Evolutionary conservation across 1,284 basidiomycete genomes (phyloP), one percentile per base, ranked within the genome.

Genomic region (Gymnopus androsaceus): DNA sequence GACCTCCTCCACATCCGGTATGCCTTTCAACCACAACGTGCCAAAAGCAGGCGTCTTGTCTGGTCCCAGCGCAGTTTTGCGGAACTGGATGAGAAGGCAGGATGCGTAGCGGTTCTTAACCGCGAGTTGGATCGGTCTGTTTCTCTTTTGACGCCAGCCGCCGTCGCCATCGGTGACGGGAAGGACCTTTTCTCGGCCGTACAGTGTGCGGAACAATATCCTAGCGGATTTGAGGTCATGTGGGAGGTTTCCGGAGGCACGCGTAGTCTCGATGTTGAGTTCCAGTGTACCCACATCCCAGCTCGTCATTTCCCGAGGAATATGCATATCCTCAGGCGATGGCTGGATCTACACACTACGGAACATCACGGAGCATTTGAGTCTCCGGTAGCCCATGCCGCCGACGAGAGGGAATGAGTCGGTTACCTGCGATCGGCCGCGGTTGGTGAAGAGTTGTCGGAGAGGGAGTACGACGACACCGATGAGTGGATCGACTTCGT

Each of bases 201-300:
- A 67, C 15, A 59, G 48, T 59, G 87, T 87, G 57, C 81, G 78
- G 37, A 75, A 60, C 0, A 69, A 62, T 49, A 82, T 72, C 17
- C 85, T 71, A 54, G 80, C 73, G 34, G 76, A 62, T 4, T 68
- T 70, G 40, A 78, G 64, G 62, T 81, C 71, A 0, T 79, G 79
- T 12, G 83, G 81, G 1, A 83, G 70, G 44, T 67, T 60, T 17
- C 63, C 64, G 1, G 67, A 65, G 1, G 69, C 64, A 9, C 68
- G 61, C 9, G 54, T 64, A 2, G 67, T 69, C 9, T 59, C 58
- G 9, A 71, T 65, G 14, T 63, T 63, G 38, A 90, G 70, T 63
- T 87, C 85, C 48, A 90, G 76, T 0, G 88, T 91, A 17, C 85
- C 87, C 4, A 87, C 82, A 38, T 90, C 85, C 87, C 88, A 92